These are phyloP conservation scores for Stachybotrys chlorohalonatus DNA, from an alignment of 2,329 filamentous ascomycete species.

Conservation along the genomic window DNA sequence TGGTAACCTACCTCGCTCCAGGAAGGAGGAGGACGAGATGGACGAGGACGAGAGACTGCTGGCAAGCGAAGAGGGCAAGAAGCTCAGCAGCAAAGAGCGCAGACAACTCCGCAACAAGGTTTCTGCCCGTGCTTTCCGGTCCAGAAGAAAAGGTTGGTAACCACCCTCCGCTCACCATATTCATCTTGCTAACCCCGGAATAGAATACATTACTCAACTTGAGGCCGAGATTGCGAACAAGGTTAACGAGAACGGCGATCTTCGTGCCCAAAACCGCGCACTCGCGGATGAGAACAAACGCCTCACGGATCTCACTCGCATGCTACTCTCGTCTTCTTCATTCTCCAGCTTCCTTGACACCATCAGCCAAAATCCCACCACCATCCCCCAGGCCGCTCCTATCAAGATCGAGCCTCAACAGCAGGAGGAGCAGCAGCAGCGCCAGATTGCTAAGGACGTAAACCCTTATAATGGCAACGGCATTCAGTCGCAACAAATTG, in stretches of 20 bases:
- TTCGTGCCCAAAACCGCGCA: slow-evolving; percentile 72
- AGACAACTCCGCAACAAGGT: slow-evolving; percentile 98
- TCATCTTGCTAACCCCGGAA: slow-evolving; percentile 7
- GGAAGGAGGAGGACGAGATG: slow-evolving; percentile 98
- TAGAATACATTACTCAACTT: slow-evolving; percentile 94
- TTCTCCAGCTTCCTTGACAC: slow-evolving; percentile 75
- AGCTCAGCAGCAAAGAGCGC: slow-evolving; percentile 95
- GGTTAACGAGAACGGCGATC: slow-evolving; percentile 72
- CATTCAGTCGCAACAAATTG: slow-evolving; percentile 54
- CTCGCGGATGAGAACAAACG: slow-evolving; percentile 81
- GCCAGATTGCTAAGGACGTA: slow-evolving; percentile 54
- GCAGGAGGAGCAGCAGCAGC: slow-evolving; percentile 33
- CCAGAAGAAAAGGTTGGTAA: slow-evolving; percentile 85
- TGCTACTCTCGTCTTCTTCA: slow-evolving; percentile 70
- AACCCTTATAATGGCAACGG: slow-evolving; percentile 42
- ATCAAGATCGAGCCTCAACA: slow-evolving; percentile 30
- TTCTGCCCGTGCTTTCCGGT: slow-evolving; percentile 93
- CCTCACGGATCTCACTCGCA: slow-evolving; percentile 67
- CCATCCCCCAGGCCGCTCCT: slow-evolving; percentile 26
- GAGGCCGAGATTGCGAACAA: slow-evolving; percentile 82
- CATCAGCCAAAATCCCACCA: slow-evolving; percentile 50
- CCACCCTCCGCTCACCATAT: neutral
- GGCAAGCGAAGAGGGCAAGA: slow-evolving; percentile 97
- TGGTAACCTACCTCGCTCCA: slow-evolving; percentile 62
- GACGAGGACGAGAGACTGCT: slow-evolving; percentile 91